A percentile compares a stretch with the other conserved stretches of the same genome.
These are phyloP conservation scores for Gynandropsis gynandra DNA, from an alignment of 345 rosid genomes.

Conservation along the genomic window DNA sequence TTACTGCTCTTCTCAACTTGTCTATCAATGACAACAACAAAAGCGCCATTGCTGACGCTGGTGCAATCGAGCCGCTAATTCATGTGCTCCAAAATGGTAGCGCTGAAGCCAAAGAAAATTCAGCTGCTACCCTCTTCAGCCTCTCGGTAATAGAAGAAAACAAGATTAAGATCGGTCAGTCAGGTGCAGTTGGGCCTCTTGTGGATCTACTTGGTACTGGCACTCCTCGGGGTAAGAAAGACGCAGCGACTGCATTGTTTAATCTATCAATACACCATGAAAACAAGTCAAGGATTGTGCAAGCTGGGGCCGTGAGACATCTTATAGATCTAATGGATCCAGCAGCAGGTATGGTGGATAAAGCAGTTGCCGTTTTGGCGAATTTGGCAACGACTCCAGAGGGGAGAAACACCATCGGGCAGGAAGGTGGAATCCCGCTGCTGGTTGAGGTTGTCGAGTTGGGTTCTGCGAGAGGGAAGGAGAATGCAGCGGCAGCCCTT, in stretches of 20 bases:
- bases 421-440: conserved; percentile 68
- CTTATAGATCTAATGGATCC: conserved; percentile 97
- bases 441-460: conserved; percentile 95
- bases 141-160: conserved; percentile 91
- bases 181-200: conserved; percentile 82
- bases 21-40: conserved; percentile 92
- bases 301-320: conserved; percentile 86
- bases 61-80: conserved; percentile 81
- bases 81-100: conserved; percentile 78
- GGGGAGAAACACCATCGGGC: conserved; percentile 81
- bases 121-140: conserved; percentile 97
- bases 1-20: conserved; percentile 88
- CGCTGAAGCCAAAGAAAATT: conserved; percentile 85
- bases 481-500: conserved; percentile 97
- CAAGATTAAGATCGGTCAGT: conserved; percentile 85
- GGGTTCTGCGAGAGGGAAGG: conserved; percentile 98
- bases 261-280: conserved; percentile 87
- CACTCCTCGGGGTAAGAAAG: conserved; percentile 87
- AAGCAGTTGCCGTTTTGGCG: conserved; percentile 96
- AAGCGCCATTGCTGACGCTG: conserved; percentile 68
- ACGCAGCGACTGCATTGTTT: conserved; percentile 96
- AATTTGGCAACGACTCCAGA: conserved; percentile 76
- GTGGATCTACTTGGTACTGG: conserved; percentile 88
- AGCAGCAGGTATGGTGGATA: conserved; percentile 97
- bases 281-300: conserved; percentile 76